Percentiles rank a stretch among this genome's conserved stretches.
phyloP scores from a whole-genome alignment of 2,329 filamentous ascomycete species.

The Botrytis byssoidea region DNA sequence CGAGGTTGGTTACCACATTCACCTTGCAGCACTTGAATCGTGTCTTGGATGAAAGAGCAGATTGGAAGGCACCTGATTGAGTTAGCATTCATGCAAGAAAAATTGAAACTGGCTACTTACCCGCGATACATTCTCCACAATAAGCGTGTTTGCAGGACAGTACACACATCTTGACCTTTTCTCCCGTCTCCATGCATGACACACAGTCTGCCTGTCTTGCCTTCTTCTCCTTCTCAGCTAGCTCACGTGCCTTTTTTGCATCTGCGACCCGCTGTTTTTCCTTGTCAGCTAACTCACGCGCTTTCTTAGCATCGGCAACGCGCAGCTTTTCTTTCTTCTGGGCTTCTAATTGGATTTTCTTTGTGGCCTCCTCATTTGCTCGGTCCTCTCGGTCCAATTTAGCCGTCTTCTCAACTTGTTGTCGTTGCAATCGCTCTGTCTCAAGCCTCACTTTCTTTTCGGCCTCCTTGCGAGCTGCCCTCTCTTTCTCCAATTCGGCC shows the following conservation, averaged over 20 bases:
- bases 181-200: slow-evolving; percentile 28
- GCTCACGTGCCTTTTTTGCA: slow-evolving; percentile 10
- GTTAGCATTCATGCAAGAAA: not conserved
- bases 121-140: slow-evolving; percentile 27
- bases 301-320: slow-evolving; percentile 5
- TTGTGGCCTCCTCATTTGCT: not conserved
- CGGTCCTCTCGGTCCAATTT: not conserved
- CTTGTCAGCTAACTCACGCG: not conserved
- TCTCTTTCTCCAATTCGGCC: slow-evolving; percentile 5
- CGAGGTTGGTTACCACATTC: slow-evolving; percentile 1
- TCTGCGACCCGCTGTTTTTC: slow-evolving; percentile 8
- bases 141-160: slow-evolving; percentile 30
- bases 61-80: slow-evolving; percentile 27
- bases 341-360: slow-evolving; percentile 1
- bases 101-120: slow-evolving; percentile 18
- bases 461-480: not conserved
- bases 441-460: slow-evolving; percentile 10
- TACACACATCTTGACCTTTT: slow-evolving; percentile 23
- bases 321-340: slow-evolving; percentile 6
- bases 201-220: slow-evolving; percentile 25
- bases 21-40: slow-evolving; percentile 29
- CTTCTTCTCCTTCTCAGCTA: slow-evolving; percentile 17
- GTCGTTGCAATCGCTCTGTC: slow-evolving; percentile 5
- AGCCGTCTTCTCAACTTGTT: not conserved
- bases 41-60: slow-evolving; percentile 26